phyloP scores from a whole-genome alignment of 495 filamentous ascomycete genomes.

The Neurospora sp. region DNA sequence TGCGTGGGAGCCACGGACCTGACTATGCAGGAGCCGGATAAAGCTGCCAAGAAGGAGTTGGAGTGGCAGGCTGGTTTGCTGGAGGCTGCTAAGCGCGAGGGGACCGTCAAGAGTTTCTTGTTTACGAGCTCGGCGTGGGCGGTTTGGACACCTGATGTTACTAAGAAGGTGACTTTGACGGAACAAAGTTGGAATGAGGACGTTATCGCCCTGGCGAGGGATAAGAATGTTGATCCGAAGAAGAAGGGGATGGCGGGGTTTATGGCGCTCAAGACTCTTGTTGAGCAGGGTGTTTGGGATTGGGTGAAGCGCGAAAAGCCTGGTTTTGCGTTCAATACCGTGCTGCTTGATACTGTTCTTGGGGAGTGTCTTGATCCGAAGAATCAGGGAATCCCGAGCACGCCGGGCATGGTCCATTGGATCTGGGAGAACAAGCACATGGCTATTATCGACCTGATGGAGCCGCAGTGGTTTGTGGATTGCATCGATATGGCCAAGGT shows the following conservation, averaged over 20 bases:
- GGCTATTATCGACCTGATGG: conserved; percentile 15
- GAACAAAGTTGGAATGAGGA: conserved; percentile 22
- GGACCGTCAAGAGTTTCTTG: conserved; percentile 16
- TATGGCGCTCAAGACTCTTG: conserved; percentile 27
- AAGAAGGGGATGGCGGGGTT: conserved; percentile 20
- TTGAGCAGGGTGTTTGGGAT: conserved; percentile 26
- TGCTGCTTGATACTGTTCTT: conserved; percentile 24
- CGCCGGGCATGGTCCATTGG: conserved; percentile 23
- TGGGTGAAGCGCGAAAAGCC: conserved; percentile 24
- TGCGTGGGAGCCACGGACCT: conserved; percentile 15
- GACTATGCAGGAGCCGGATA: conserved; percentile 13
- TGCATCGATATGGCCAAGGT: conserved; percentile 19
- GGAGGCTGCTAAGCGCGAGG: conserved; percentile 13
- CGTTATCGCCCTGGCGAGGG: conserved; percentile 14
- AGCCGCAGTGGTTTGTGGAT: conserved; percentile 26
- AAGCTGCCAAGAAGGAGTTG: conserved; percentile 14
- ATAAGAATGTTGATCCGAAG: background rate
- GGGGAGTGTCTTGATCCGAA: conserved; percentile 22
- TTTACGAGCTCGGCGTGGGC: conserved; percentile 25
- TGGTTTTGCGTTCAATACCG: conserved; percentile 19
- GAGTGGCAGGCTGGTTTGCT: conserved; percentile 18
- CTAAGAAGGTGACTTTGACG: conserved; percentile 12
- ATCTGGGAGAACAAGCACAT: conserved; percentile 18
- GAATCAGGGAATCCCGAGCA: conserved; percentile 18
- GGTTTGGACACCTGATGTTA: conserved; percentile 20